Conservation (phyloP, 768 basidiomycete species). For the Lentinula boryana region DNA sequence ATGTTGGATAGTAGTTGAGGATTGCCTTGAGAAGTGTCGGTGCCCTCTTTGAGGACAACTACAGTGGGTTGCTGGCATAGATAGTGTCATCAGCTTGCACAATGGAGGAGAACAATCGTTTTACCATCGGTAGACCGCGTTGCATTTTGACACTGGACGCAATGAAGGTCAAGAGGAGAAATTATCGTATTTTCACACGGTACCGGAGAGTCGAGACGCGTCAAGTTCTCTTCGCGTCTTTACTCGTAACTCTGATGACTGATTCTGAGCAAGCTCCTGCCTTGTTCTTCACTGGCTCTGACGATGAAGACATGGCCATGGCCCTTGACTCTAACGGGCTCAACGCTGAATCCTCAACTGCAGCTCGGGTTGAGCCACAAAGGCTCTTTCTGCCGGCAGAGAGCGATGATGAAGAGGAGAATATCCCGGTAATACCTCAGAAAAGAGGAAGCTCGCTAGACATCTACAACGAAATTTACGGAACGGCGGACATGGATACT, state of each 20-base stretch:
- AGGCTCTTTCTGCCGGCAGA: constrained; percentile 34
- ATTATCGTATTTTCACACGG: constrained; percentile 17
- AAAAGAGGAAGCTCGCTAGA: constrained; percentile 15
- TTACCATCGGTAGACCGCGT: constrained; percentile 74
- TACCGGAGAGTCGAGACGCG: constrained; percentile 34
- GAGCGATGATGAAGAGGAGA: constrained; percentile 36
- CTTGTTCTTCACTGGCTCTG: constrained; percentile 58
- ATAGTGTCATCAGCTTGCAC: constrained; percentile 11
- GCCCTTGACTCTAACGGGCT: constrained; percentile 11
- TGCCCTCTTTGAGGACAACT: constrained; percentile 92
- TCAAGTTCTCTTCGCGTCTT: constrained; percentile 14
- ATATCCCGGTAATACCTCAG: neutral
- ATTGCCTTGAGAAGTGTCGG: constrained; percentile 92
- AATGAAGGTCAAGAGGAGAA: constrained; percentile 4
- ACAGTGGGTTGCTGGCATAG: constrained; percentile 87
- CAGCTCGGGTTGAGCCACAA: constrained; percentile 9
- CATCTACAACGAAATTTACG: constrained; percentile 26
- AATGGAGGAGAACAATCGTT: constrained; percentile 4
- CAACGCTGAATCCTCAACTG: neutral
- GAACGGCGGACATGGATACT: neutral
- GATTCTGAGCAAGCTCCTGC: constrained; percentile 26
- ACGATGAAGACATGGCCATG: constrained; percentile 33
- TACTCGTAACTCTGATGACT: constrained; percentile 16
- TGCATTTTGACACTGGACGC: constrained; percentile 57
- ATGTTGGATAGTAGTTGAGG: constrained; percentile 93